Base-by-base conservation (phyloP, 2,329 filamentous ascomycete genomes). In the Ustulina deusta region DNA sequence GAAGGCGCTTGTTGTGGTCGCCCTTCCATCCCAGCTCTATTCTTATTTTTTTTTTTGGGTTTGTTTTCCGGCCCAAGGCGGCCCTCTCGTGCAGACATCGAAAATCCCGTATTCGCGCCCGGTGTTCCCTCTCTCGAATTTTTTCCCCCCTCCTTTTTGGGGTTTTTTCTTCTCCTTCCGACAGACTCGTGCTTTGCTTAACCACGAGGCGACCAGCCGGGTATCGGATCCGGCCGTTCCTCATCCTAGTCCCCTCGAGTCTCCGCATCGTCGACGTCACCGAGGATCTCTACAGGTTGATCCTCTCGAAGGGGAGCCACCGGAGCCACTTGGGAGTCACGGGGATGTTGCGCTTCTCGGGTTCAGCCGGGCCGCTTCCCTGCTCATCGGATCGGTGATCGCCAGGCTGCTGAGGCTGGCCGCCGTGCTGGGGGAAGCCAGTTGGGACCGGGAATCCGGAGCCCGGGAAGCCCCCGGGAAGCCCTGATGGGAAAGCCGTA, bases 241-340 rank as follows among this genome's bases (percentile, higher is more conserved):
- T 54, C 42, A n/a, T 55, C 52, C 22, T 29, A 13, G 11, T 63
- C 48, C 20, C 20, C 29, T 29, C 51, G 11, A 61, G 22, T 22
- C 32, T 42, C 3, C 17, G 5, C 54, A 27, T 61, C 46, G 59
- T 48, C 27, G 29, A 22, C 1, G 10, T 38, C 6, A 27, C 42
- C 4, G 7, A 42, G 15, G 54, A 56, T 29, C 36, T 40, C 58
- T 58, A 69, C 57, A 67, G 36, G 38, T 69, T 69, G 63, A 69
- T 66, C 7, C 25, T 61, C 34, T 69, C 67, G 32, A 69, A 69
- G 10, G 67, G 67, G 2, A 69, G 57, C 67, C 67, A 69, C 6
- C 65, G 63, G 11, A 65, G 52, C 69, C 69, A 67, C 55, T 67
- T 34, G 44, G 65, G 64, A 4, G 67, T 54, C 13, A 32, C 46